Evolutionary conservation across 2,329 filamentous ascomycete genomes (phyloP), one percentile per base, ranked within the genome.

Genomic region (Fusarium paranaense): DNA sequence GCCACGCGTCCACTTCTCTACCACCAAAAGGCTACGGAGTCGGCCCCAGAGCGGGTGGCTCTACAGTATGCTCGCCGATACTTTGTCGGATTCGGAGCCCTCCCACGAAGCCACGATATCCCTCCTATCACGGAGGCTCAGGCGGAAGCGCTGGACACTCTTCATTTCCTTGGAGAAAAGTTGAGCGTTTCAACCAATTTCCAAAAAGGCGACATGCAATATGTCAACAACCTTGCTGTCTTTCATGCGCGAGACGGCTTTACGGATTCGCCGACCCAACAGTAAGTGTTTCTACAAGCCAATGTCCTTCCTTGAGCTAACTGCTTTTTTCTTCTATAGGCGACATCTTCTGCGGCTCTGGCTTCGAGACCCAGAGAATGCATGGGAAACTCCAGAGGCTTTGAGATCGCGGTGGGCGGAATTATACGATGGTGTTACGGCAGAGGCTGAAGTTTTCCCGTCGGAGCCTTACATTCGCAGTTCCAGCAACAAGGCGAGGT

Each of bases 81-180:
- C n/a, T 74, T 74, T 20, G 72, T 74, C 1, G 72, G 72, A 6
- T 74, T 74, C 6, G 72, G 72, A 3, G 71, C 69, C 1, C 71
- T 74, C 0, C 89, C 89, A 2, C 83, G 90, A n/a, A 87, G 84
- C 10, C 68, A 83, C 0, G 77, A 85, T 13, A 88, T 92, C 38
- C 90, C 90, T 10, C 85, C 90, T 4, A 86, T 88, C 58, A 85
- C 85, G 0, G 85, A 87, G 67, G 85, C 85, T 1, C 87, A 89
- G 63, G 85, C 85, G 8, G 87, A 88, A 70, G 87, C 87, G 0
- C 82, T 89, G 0, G 86, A 88, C 64, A 84, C 86, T 0, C 73
- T 89, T 35, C 86, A 89, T 69, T 86, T 85, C 62, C 79, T 85
- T 0, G 86, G 85, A 3, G 83, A 87, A 50, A 83, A 82, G 52